Base-by-base conservation (phyloP, 352 stramenopile species). In the Plasmopara viticola region DNA sequence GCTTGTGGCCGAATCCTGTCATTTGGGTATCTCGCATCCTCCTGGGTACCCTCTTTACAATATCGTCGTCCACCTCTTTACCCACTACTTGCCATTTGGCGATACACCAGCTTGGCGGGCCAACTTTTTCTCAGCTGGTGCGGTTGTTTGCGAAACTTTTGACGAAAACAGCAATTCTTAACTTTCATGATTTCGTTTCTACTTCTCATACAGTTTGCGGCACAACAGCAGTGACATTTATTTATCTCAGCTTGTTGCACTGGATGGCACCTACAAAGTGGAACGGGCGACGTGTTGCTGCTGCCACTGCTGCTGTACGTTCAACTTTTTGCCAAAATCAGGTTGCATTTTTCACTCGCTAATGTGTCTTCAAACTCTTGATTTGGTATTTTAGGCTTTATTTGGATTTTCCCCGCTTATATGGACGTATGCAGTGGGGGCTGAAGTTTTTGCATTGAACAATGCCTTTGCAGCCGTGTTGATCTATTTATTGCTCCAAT, bases 361-460 rank as follows among this genome's bases (percentile, higher is more conserved):
- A 25, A 25, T 25, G 20, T 25, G 20, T 25, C 20, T 25, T 25
- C 20, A 25, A 25, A 35, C 10, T 8, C 6, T 8, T 53, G 12
- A 49, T 18, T 17, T 30, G 45, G 15, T 49, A 39, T 28, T 50
- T 0, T 33, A 80, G 70, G 72, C 75, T 14, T 51, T 96, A 4
- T 97, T 92, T 57, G 78, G 87, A n/a, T 97, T 97, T 51, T 97
- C 86, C 9, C 90, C 93, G 18, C 66, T 98, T 15, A 82, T 95
- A 9, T 98, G 95, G 95, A 92, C 92, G 48, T 98, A 98, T 64
- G 87, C 89, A 1, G 80, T 94, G 31, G 86, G 89, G 7, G 86
- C 94, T 33, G 95, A 98, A 74, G 95, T 98, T 10, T 98, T 98
- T 65, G 85, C 94, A 5, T 72, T 98, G n/a, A 98, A 98, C 63